These are phyloP conservation scores for Sclerotinia trifoliorum DNA, from an alignment of 2,329 filamentous ascomycete species.

Conservation along the genomic window DNA sequence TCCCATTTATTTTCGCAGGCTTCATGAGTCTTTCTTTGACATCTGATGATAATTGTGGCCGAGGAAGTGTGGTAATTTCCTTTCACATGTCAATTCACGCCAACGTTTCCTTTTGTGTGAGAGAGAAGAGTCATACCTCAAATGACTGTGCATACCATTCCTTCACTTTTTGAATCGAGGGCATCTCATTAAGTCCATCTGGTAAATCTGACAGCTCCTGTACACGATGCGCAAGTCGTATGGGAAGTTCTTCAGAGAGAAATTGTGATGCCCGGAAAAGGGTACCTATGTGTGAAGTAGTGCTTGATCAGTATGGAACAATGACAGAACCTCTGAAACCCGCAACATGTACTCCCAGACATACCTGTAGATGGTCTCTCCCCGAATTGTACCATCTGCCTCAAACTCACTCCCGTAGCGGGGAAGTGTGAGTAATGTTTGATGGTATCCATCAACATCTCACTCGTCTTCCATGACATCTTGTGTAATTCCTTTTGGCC, in stretches of 20 bases:
- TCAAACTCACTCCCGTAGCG: slow-evolving; percentile 89
- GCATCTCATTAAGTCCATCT: slow-evolving; percentile 97
- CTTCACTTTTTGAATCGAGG: slow-evolving; percentile 88
- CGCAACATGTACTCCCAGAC: slow-evolving; percentile 35
- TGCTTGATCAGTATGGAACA: not conserved
- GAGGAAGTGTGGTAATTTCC: slow-evolving; percentile 88
- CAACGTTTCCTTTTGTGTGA: slow-evolving; percentile 15
- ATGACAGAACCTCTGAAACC: not conserved
- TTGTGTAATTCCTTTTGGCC: slow-evolving; percentile 39
- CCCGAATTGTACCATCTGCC: slow-evolving; percentile 99
- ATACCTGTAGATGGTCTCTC: slow-evolving; percentile 86
- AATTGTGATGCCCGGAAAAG: slow-evolving; percentile 98
- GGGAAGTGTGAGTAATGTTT: slow-evolving; percentile 96
- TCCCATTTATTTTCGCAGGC: slow-evolving; percentile 55
- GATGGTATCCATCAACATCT: slow-evolving; percentile 94
- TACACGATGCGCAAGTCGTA: slow-evolving; percentile 92
- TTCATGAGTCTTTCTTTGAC: slow-evolving; percentile 76
- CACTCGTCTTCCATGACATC: slow-evolving; percentile 94
- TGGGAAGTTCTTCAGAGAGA: slow-evolving; percentile 95
- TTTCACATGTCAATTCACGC: slow-evolving; percentile 43
- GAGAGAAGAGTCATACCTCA: slow-evolving; percentile 62
- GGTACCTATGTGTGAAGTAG: slow-evolving; percentile 61
- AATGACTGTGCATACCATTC: slow-evolving; percentile 99
- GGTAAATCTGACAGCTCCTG: slow-evolving; percentile 90
- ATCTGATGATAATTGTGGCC: slow-evolving; percentile 73